These are phyloP conservation scores for Neurospora sp. DNA, from an alignment of 495 filamentous ascomycete species.

Conservation along the genomic window DNA sequence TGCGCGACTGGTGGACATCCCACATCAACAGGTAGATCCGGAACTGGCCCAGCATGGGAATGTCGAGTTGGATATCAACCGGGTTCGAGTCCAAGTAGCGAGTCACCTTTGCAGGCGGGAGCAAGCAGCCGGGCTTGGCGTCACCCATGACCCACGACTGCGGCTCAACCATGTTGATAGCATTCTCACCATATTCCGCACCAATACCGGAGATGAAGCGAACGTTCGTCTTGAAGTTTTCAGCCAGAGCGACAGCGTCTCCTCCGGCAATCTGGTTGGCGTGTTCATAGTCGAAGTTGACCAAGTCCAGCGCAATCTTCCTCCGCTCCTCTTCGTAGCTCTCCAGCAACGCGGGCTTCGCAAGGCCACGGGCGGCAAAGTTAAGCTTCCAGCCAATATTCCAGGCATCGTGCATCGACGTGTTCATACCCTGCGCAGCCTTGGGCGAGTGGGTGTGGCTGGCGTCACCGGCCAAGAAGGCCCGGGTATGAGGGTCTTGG, in stretches of 20 bases:
- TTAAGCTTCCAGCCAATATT: slow-evolving; percentile 72
- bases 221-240: slow-evolving; percentile 56
- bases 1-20: slow-evolving; percentile 38
- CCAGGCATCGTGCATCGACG: slow-evolving; percentile 66
- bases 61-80: slow-evolving; percentile 60
- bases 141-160: slow-evolving; percentile 34
- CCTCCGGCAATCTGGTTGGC: slow-evolving; percentile 49
- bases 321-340: slow-evolving; percentile 59
- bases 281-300: slow-evolving; percentile 56
- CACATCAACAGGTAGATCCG: slow-evolving; percentile 54
- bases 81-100: slow-evolving; percentile 62
- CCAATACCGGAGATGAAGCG: slow-evolving; percentile 59
- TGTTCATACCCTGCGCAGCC: slow-evolving; percentile 73
- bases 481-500: slow-evolving; percentile 39
- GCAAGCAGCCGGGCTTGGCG: slow-evolving; percentile 46
- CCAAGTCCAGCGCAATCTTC: slow-evolving; percentile 51
- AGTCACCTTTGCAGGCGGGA: slow-evolving; percentile 53
- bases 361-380: slow-evolving; percentile 47
- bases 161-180: slow-evolving; percentile 39
- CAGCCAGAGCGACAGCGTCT: slow-evolving; percentile 44
- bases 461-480: slow-evolving; percentile 68
- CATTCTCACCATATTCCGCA: slow-evolving; percentile 49
- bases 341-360: slow-evolving; percentile 40
- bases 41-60: slow-evolving; percentile 62
- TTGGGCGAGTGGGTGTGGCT: slow-evolving; percentile 69